Evolutionary conservation across 768 basidiomycete genomes (phyloP).

Genomic region (Cystobasidium ongulense): DNA sequence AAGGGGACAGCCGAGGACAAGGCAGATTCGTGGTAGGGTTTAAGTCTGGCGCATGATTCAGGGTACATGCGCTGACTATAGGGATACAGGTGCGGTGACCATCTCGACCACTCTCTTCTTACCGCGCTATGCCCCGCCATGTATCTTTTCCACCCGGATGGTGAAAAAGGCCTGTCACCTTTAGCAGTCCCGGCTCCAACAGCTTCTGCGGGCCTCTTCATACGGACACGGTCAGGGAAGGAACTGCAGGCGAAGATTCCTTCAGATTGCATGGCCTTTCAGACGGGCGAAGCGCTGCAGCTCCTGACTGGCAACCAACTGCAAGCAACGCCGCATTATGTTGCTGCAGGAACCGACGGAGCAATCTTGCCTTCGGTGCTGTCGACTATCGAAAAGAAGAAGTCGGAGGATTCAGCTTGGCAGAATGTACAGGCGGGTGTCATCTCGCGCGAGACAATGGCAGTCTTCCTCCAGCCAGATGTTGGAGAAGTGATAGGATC

Average conservation of each 20-base stretch:
- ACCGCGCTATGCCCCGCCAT: constrained; percentile 92
- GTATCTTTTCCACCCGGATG: constrained; percentile 57
- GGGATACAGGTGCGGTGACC: constrained; percentile 23
- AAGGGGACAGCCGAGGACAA: too few relatives aligned
- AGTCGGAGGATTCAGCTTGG: constrained; percentile 30
- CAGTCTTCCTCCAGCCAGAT: constrained; percentile 49
- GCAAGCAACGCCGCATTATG: constrained; percentile 89
- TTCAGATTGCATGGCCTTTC: constrained; percentile 75
- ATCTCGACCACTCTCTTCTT: constrained; percentile 65
- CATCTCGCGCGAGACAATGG: constrained; percentile 68
- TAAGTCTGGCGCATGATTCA: too few relatives aligned
- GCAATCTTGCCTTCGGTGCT: constrained; percentile 18
- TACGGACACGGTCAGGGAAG: constrained; percentile 66
- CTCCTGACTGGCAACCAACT: constrained; percentile 72
- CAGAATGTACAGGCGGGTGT: constrained; percentile 44
- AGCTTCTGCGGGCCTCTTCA: constrained; percentile 75
- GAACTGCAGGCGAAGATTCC: constrained; percentile 82
- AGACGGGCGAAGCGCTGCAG: constrained; percentile 92
- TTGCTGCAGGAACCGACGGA: constrained; percentile 58
- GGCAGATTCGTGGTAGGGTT: constrained; percentile 3
- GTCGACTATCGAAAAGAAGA: constrained; percentile 42
- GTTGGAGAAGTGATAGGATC: constrained; percentile 54
- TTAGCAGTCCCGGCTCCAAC: constrained; percentile 58
- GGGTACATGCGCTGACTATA: neutral
- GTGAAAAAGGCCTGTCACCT: constrained; percentile 48